Evolutionary conservation across 441 rosid species (phyloP), one percentile per base, ranked within the genome.

Genomic region (Kokia cookei): DNA sequence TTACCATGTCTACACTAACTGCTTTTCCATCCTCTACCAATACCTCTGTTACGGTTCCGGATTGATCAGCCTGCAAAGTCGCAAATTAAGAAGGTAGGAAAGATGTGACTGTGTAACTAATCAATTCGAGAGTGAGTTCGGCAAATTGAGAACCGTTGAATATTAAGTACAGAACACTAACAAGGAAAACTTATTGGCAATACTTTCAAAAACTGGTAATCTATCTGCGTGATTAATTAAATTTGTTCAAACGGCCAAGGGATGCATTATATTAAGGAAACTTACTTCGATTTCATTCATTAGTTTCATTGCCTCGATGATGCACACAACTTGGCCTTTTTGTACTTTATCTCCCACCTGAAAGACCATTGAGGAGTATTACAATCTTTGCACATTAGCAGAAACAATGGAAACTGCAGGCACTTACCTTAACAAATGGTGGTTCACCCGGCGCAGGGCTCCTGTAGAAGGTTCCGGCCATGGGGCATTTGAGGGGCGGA

Each of bases 271-370:
- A 35, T 24, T 48, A 70, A 53, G 70, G 73, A 62, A 66, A 62
- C 73, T 3, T 84, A 95, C 99, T 84, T 96, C 99, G n/a, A 96
- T 93, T 80, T 96, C 98, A 58, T 96, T 96, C 99, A 96, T 93
- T 72, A 96, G 82, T 81, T 96, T 96, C 99, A 96, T 96, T 71
- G 98, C 99, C 83, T 96, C 99, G 27, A 93, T 86, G 78, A 96
- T 93, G 86, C 99, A 96, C 73, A 95, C 43, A 53, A 90, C 92
- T 80, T 95, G 99, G 61, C 98, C 99, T 81, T 91, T 95, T 87
- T 89, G 93, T 79, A 95, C 99, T 76, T 88, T 90, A 72, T 95
- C 99, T 77, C 99, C 99, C 50, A 91, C 95, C 99, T 95, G 75
- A 62, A 76, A 62, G 73, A 75, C 35, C 22, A 69, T 79, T 6